A percentile compares a stretch with the other conserved stretches of the same genome.
phyloP scores from a whole-genome alignment of 2,329 filamentous ascomycete genomes.

The Ophiostoma ulmi region DNA sequence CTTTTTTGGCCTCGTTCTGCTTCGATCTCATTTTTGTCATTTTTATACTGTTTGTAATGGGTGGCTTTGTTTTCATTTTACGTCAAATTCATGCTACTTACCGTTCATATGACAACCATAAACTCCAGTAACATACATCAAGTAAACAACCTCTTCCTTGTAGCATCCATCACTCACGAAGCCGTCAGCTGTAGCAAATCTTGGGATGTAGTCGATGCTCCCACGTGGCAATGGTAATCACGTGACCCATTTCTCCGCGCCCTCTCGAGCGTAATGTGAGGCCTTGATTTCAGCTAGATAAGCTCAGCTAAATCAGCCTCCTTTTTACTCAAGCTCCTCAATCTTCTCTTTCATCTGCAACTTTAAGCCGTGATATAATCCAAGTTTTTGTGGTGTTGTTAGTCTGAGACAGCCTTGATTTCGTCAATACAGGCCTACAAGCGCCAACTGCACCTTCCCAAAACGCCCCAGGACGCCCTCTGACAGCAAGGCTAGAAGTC shows the following conservation, averaged over 20 bases:
- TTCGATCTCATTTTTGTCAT: no score
- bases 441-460: neutral
- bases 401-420: neutral
- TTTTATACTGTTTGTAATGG: no score
- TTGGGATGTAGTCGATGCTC: neutral
- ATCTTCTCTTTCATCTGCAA: neutral
- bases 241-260: neutral
- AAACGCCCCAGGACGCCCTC: neutral
- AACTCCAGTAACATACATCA: neutral
- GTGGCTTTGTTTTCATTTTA: no score
- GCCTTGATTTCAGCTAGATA: neutral
- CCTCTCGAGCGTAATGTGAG: neutral
- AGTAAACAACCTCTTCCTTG: neutral
- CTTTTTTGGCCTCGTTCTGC: no score
- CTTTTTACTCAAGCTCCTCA: neutral
- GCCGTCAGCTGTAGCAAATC: neutral
- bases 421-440: neutral
- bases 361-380: neutral
- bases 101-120: neutral
- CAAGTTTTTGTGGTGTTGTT: neutral
- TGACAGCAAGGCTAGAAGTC: constrained; percentile 12
- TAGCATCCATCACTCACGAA: neutral
- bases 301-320: neutral
- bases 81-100: no score
- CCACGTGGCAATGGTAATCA: neutral